Base-by-base conservation (phyloP, 208 protist genomes). In the Wallacemonas sp. region DNA sequence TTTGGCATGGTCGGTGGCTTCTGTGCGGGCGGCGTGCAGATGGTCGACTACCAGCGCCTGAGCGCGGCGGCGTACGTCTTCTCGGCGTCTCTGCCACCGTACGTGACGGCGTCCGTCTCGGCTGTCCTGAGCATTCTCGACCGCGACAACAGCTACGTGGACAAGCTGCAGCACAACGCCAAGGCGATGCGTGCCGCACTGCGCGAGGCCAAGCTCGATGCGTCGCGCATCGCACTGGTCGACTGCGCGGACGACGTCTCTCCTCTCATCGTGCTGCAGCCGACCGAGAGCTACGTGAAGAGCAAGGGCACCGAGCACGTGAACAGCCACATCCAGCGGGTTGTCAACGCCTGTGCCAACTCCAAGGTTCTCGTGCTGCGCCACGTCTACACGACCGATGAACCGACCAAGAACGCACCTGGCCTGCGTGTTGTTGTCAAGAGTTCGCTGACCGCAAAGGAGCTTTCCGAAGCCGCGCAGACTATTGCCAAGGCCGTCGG, bases 51-150 rank as follows among this genome's bases (percentile, higher is more conserved):
- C 69, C 97, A 99, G 88, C 85, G 96, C 27, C 78, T 99, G 26
- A 69, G 78, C 58, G 88, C 87, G 17, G 70, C 84, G 0, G 98
- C 96, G 30, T 99, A 99, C 82, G 88, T 97, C 41, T 99, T 99
- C 80, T 98, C 96, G 16, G 98, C 98, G 6, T 99, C 98, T 5
- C 72, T 98, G 9, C 98, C 98, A 12, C 93, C 98, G 11, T 98
- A 98, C 71, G 58, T 98, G 5, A 95, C 94, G 2, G 76, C 85
- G 1, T 85, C 91, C 12, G 90, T 92, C 16, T 84, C 82, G 11
- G 73, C 71, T 36, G 87, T 83, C 2, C 67, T 99, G 12, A 64
- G 80, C 0, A 56, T 96, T 8, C 69, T 99, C 2, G 68, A 94
- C 46, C 46, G 70, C 14, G 77, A 96, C 49, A 19, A 57, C 32